Conservation (phyloP, 441 rosid genomes). For the Hura crepitans region DNA sequence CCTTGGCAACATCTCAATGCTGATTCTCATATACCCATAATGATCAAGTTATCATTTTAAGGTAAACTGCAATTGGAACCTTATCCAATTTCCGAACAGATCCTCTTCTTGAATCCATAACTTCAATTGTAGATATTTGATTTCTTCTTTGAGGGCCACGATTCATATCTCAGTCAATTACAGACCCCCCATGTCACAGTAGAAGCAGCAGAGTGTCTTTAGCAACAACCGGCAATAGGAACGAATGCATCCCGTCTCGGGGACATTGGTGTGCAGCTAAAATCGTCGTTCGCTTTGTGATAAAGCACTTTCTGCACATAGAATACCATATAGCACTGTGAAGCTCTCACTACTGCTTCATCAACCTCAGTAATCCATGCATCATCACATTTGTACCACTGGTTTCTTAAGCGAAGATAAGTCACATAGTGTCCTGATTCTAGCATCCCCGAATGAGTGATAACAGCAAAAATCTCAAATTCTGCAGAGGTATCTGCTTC, state of each 20-base stretch:
- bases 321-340: conserved; percentile 80
- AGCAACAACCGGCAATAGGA: conserved; percentile 48
- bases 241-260: conserved; percentile 34
- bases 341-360: conserved; percentile 69
- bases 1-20: conserved; percentile 2
- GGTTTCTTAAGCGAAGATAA: conserved; percentile 53
- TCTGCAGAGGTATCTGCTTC: conserved; percentile 48
- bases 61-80: background rate
- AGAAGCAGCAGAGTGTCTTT: background rate
- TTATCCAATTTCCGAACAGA: conserved; percentile 8
- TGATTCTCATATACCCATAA: background rate
- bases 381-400: conserved; percentile 88
- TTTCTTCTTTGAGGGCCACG: background rate
- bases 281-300: conserved; percentile 52
- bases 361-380: conserved; percentile 88
- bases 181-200: background rate
- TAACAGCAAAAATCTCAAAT: conserved; percentile 78
- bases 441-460: conserved; percentile 76
- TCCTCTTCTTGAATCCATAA: conserved; percentile 3
- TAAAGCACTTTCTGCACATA: conserved; percentile 68
- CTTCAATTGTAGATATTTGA: background rate
- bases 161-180: conserved; percentile 14
- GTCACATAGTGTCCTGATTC: conserved; percentile 85
- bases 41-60: background rate
- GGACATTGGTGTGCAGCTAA: conserved; percentile 36